A percentile compares a stretch with the other conserved stretches of the same genome.
Conservation (phyloP, 1,139 yeast genomes). For the Zygotorulaspora mrakii region DNA sequence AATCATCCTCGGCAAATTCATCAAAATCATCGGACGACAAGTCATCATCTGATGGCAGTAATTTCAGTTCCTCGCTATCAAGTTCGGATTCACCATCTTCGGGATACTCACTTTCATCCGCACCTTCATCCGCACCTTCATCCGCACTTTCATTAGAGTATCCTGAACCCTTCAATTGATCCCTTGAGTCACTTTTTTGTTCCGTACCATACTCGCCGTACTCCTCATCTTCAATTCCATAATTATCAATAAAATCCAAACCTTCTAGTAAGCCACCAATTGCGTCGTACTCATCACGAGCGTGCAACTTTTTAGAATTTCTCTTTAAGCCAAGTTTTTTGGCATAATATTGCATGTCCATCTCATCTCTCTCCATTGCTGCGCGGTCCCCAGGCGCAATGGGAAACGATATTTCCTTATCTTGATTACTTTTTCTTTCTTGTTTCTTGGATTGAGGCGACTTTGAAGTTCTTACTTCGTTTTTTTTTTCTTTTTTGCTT, state of each 20-base stretch:
- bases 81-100: conserved; percentile 8
- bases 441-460: conserved; percentile 7
- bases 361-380: conserved; percentile 59
- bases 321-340: conserved; percentile 71
- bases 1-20: conserved; percentile 41
- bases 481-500: conserved; percentile 38
- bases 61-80: conserved; percentile 26
- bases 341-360: conserved; percentile 79
- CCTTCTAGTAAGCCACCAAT: conserved; percentile 77
- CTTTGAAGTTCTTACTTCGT: conserved; percentile 4
- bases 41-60: conserved; percentile 47
- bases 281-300: conserved; percentile 58
- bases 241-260: conserved; percentile 57
- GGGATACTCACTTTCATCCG: not conserved
- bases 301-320: conserved; percentile 46
- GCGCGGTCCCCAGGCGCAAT: conserved; percentile 44
- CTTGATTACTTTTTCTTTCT: conserved; percentile 9
- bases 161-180: conserved; percentile 3
- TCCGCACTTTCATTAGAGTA: conserved; percentile 21
- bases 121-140: conserved; percentile 13
- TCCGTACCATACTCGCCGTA: conserved; percentile 28
- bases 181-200: conserved; percentile 17
- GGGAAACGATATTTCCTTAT: conserved; percentile 20
- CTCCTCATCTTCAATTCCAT: conserved; percentile 35
- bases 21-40: conserved; percentile 49